Evolutionary conservation across 345 rosid species (phyloP).

Genomic region (Odontarrhena argentea): DNA sequence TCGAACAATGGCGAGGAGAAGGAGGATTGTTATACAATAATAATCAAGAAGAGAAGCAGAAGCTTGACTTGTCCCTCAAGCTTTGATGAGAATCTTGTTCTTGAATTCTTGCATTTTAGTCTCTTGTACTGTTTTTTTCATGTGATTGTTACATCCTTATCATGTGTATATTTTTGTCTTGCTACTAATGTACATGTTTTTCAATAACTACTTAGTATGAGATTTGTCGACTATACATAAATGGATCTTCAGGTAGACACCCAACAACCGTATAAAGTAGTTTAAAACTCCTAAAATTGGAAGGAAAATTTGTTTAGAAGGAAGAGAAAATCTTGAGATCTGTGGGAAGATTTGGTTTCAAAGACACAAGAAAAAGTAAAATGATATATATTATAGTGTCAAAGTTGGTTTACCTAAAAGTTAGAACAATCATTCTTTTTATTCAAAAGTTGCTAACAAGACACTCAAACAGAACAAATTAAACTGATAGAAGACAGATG

Average conservation of each 20-base stretch:
- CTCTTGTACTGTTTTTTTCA: conserved; percentile 4
- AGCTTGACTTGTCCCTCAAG: conserved; percentile 73
- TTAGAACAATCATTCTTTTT: conserved; percentile 37
- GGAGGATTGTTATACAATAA: conserved; percentile 35
- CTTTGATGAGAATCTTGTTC: conserved; percentile 49
- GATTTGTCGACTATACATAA: conserved; percentile 15
- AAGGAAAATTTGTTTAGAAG: not conserved
- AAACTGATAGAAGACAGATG: not conserved
- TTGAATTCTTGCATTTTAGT: conserved; percentile 23
- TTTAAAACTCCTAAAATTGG: not conserved
- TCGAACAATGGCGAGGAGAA: conserved; percentile 44
- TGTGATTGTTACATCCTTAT: conserved; percentile 23
- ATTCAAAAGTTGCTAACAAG: conserved; percentile 35
- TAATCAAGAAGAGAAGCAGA: conserved; percentile 53
- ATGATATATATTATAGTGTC: conserved; percentile 38
- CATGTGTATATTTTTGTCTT: conserved; percentile 37
- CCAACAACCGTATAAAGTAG: conserved; percentile 29
- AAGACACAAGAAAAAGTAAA: conserved; percentile 31
- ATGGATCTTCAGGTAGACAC: conserved; percentile 32
- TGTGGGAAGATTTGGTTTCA: conserved; percentile 39
- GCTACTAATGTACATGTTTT: conserved; percentile 18
- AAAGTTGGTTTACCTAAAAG: conserved; percentile 44
- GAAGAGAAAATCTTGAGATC: conserved; percentile 32
- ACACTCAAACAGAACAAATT: conserved; percentile 34
- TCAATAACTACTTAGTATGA: conserved; percentile 13